Evolutionary conservation across 495 filamentous ascomycete genomes (phyloP).

Genomic region (Pseudomonodictys pantanalensis): DNA sequence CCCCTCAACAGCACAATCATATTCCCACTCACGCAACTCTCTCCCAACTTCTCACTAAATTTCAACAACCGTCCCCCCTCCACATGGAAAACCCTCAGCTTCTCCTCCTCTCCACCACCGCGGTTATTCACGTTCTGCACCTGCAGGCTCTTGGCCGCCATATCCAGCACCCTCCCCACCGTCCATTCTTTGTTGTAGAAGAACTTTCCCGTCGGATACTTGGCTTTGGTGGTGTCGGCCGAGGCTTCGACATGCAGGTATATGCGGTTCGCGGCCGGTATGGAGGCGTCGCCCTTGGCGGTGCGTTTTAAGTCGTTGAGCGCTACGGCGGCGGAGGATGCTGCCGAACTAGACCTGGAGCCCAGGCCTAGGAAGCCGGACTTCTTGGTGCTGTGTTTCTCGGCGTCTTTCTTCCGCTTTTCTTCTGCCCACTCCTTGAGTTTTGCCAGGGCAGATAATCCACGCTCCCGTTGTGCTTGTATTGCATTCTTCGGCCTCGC

Average conservation of each 20-base stretch:
- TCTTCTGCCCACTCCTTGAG: constrained; percentile 60
- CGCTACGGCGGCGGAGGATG: constrained; percentile 54
- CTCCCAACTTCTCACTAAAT: constrained; percentile 78
- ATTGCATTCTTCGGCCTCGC: constrained; percentile 48
- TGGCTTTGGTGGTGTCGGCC: constrained; percentile 69
- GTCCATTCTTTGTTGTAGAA: constrained; percentile 85
- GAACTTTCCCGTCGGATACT: constrained; percentile 57
- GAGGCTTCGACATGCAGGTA: constrained; percentile 87
- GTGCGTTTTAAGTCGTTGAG: constrained; percentile 64
- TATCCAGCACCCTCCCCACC: constrained; percentile 81
- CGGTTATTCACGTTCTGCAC: constrained; percentile 89
- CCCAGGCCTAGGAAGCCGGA: not conserved
- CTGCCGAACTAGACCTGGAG: not conserved
- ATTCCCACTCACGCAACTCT: constrained; percentile 70
- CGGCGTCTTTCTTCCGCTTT: constrained; percentile 37
- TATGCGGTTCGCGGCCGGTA: constrained; percentile 74
- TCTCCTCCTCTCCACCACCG: constrained; percentile 69
- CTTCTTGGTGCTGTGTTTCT: constrained; percentile 51
- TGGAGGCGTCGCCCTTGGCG: constrained; percentile 82
- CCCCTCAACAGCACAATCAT: constrained; percentile 86
- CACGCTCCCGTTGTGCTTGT: constrained; percentile 48
- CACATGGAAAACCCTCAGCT: constrained; percentile 83
- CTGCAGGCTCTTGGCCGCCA: constrained; percentile 75
- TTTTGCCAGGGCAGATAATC: constrained; percentile 59
- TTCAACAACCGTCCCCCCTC: constrained; percentile 81